Percentiles rank a stretch among this genome's conserved stretches.
phyloP scores from a whole-genome alignment of 2,329 filamentous ascomycete genomes.

The Botrytis porri region DNA sequence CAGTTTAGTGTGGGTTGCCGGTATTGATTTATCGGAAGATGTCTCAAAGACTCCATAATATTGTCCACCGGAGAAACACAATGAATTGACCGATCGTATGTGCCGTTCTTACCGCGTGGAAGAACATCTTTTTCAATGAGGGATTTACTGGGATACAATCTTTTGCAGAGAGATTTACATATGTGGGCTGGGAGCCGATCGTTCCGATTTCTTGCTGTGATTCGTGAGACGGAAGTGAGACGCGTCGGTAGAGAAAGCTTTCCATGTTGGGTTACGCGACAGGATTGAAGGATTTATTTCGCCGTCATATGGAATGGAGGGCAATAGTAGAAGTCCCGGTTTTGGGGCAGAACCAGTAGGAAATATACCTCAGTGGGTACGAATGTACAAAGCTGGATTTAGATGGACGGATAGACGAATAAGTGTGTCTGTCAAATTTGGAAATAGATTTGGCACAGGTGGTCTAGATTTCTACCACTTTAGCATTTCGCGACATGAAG shows the following conservation, averaged over 20 bases:
- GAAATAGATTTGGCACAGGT: neutral
- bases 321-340: neutral
- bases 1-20: neutral
- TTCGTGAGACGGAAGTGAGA: neutral
- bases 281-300: neutral
- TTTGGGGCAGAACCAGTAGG: constrained; percentile 1
- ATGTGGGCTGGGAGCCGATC: neutral
- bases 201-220: constrained; percentile 3
- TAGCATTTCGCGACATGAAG: neutral
- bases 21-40: constrained; percentile 2
- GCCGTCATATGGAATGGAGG: neutral
- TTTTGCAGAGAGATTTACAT: neutral
- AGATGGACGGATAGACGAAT: neutral
- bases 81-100: neutral
- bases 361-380: constrained; percentile 17
- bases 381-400: neutral
- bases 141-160: constrained; percentile 1
- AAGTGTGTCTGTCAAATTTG: neutral
- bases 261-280: neutral
- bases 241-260: neutral
- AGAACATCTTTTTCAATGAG: constrained; percentile 7
- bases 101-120: constrained; percentile 11
- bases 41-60: constrained; percentile 5
- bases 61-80: neutral
- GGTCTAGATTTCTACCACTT: neutral